Conservation (phyloP, 441 rosid species). For the Mallotus japonicus region DNA sequence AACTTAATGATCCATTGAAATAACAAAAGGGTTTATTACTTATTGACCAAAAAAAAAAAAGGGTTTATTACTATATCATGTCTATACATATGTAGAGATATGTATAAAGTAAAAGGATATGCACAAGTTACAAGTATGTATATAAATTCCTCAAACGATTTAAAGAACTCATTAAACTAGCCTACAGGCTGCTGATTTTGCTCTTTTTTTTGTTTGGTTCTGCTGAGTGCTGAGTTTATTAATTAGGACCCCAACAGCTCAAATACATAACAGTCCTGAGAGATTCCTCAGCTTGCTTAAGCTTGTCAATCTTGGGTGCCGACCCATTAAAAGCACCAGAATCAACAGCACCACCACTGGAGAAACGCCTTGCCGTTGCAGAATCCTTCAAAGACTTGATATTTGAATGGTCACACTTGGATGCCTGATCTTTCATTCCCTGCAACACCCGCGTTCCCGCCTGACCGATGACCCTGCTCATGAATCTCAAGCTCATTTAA, state of each 20-base stretch:
- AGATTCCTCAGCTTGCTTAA: slow-evolving; percentile 66
- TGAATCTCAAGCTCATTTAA: slow-evolving; percentile 31
- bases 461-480: slow-evolving; percentile 38
- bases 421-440: slow-evolving; percentile 52
- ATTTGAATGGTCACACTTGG: slow-evolving; percentile 20
- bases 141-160: too few relatives aligned
- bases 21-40: too few relatives aligned
- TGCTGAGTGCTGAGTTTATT: neutral
- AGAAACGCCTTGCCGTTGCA: slow-evolving; percentile 42
- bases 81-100: neutral
- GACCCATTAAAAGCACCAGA: slow-evolving; percentile 29
- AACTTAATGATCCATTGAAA: too few relatives aligned
- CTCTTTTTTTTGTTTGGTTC: too few relatives aligned
- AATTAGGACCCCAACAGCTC: slow-evolving; percentile 82
- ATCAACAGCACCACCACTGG: slow-evolving; percentile 38
- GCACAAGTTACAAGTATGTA: neutral
- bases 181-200: neutral
- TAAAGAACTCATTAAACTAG: too few relatives aligned
- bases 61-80: neutral
- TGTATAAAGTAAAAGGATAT: neutral
- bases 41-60: too few relatives aligned
- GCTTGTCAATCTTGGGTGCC: slow-evolving; percentile 39
- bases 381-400: slow-evolving; percentile 42
- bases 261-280: slow-evolving; percentile 70
- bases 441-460: slow-evolving; percentile 36